Base-by-base conservation (phyloP, 208 protist genomes). In the Phytomonas francai region DNA sequence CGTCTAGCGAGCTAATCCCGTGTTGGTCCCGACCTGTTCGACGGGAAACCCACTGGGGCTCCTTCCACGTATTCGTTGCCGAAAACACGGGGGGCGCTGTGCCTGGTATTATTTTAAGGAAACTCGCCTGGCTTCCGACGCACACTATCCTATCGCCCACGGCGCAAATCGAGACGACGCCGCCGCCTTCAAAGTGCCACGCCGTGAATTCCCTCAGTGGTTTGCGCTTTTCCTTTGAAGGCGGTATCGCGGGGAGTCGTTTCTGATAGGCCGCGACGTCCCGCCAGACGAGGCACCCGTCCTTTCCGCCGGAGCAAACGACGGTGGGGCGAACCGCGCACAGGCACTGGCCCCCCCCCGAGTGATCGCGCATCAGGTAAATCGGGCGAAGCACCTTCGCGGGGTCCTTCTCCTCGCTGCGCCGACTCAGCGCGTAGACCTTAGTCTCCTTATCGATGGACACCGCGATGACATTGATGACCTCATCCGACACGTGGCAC, bases 361-460 rank as follows among this genome's bases (percentile, higher is more conserved):
- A 81, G 73, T 94, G 86, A 63, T 92, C 85, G 56, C 79, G 81
- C 70, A 92, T 86, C 5, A 91, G 65, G 66, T 90, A 88, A 19
- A 85, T 72, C 11, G 88, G 88, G n/a, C 88, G 86, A 19, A 89
- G 65, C 32, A 84, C 69, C 28, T 74, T 74, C n/a, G 66, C 61
- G 2, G 39, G 3, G 39, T 49, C 39, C 22, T 96, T 87, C 19
- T 68, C 70, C 39, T 88, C 87, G 30, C 77, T 62, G n/a, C 70
- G 70, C n/a, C 80, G 81, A 28, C 93, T 84, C 32, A 96, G 60
- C 9, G 73, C 75, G 72, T 96, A 96, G 25, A 96, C 63, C 68
- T 94, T 94, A 3, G 88, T 84, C 70, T 92, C 86, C 59, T 89
- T 90, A 71, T 96, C 91, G 30, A 82, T 58, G 16, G 91, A 94